Evolutionary conservation across 768 basidiomycete species (phyloP).

Genomic region (Boletus fagicola): DNA sequence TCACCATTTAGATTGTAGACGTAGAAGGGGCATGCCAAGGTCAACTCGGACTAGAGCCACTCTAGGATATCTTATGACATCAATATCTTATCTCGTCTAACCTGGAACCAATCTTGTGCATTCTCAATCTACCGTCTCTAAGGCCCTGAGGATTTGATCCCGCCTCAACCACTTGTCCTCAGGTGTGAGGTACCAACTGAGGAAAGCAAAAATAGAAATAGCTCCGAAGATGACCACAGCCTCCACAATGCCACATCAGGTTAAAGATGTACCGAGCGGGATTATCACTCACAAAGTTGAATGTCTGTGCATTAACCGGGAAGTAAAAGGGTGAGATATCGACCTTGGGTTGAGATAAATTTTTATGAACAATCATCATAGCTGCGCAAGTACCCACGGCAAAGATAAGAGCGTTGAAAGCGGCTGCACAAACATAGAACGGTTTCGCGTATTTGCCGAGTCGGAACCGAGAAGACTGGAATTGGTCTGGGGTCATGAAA

Average conservation of each 20-base stretch:
- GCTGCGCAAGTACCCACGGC: conserved; percentile 46
- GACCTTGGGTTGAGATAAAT: conserved; percentile 44
- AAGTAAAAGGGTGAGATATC: conserved; percentile 87
- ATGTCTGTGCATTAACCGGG: conserved; percentile 70
- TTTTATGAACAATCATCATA: neutral
- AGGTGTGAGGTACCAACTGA: conserved; percentile 78
- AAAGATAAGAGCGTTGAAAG: conserved; percentile 77
- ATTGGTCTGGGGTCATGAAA: conserved; percentile 73
- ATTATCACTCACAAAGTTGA: conserved; percentile 73
- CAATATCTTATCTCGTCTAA: neutral
- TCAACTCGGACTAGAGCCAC: conserved; percentile 57
- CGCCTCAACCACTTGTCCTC: conserved; percentile 76
- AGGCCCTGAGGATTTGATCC: conserved; percentile 54
- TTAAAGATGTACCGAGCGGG: neutral
- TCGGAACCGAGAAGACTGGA: conserved; percentile 70
- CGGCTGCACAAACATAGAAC: conserved; percentile 63
- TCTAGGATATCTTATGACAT: conserved; percentile 28
- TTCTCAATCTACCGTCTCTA: conserved; percentile 31
- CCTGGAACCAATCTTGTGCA: neutral
- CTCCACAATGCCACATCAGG: conserved; percentile 37
- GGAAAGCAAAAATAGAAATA: conserved; percentile 73
- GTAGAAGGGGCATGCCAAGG: conserved; percentile 82
- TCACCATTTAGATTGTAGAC: conserved; percentile 53
- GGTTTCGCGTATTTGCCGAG: conserved; percentile 64
- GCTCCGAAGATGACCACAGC: conserved; percentile 75